A percentile compares a stretch with the other conserved stretches of the same genome.
Conservation (phyloP, 352 stramenopile genomes). For the Globisporangium radiosum region DNA sequence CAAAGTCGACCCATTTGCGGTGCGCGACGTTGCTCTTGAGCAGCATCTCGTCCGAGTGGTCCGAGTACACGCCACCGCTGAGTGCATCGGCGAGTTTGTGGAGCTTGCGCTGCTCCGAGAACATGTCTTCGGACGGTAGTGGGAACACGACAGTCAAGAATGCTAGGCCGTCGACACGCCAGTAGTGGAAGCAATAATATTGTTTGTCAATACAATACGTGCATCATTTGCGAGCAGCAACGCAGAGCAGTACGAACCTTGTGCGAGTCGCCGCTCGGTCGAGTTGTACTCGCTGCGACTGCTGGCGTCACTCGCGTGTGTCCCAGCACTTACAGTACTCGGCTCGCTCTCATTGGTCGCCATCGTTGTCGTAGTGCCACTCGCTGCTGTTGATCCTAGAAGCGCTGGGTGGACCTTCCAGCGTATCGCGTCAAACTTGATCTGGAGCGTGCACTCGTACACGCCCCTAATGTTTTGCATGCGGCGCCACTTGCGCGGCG, state of each 20-base stretch:
- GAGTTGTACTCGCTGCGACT: not conserved
- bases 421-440: conserved; percentile 42
- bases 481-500: conserved; percentile 31
- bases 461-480: conserved; percentile 48
- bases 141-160: conserved; percentile 71
- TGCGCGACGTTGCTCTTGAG: conserved; percentile 47
- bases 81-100: conserved; percentile 71
- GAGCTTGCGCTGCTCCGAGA: conserved; percentile 75
- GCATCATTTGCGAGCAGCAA: not conserved
- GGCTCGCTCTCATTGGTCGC: too few species aligned
- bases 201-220: not conserved
- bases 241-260: not conserved
- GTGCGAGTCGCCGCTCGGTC: conserved; percentile 3
- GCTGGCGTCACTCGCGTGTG: conserved; percentile 8
- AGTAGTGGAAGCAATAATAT: not conserved
- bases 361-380: too few species aligned
- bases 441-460: conserved; percentile 44
- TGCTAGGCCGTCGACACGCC: conserved; percentile 6
- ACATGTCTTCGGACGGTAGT: conserved; percentile 76
- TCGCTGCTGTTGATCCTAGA: not conserved
- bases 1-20: conserved; percentile 39
- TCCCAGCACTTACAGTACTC: too few species aligned
- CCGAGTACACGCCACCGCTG: conserved; percentile 49
- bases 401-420: conserved; percentile 35
- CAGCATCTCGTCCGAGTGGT: conserved; percentile 17